phyloP scores from a whole-genome alignment of 441 rosid genomes.

The Pelargonium citronellum region DNA sequence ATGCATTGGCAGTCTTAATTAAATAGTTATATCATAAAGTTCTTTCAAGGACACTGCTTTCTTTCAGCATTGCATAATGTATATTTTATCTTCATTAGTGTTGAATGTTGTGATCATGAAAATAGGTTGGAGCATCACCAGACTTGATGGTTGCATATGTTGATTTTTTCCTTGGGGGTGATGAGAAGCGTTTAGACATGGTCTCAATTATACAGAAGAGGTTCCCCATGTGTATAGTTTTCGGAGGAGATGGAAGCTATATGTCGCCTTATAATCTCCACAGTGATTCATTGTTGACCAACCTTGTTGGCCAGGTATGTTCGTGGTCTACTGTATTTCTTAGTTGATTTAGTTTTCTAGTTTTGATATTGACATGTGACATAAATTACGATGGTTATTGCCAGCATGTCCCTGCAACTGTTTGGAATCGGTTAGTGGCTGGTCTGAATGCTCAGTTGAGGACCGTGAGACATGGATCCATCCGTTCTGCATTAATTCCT shows the following conservation, averaged over 20 bases:
- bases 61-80: background rate
- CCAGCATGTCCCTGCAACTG: conserved; percentile 87
- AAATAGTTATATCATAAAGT: background rate
- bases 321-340: conserved; percentile 13
- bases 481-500: conserved; percentile 76
- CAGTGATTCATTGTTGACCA: conserved; percentile 69
- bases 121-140: conserved; percentile 93
- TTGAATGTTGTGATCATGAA: conserved; percentile 13
- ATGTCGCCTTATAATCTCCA: conserved; percentile 92
- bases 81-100: background rate
- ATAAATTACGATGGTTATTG: conserved; percentile 15
- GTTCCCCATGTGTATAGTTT: conserved; percentile 93
- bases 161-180: conserved; percentile 97
- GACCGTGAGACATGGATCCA: conserved; percentile 84
- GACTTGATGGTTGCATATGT: conserved; percentile 93
- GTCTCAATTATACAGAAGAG: conserved; percentile 82
- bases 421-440: conserved; percentile 91
- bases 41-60: background rate
- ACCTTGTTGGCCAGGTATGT: conserved; percentile 90
- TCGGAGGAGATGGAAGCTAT: conserved; percentile 97
- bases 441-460: conserved; percentile 95
- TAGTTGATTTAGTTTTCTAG: conserved; percentile 6
- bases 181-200: conserved; percentile 93
- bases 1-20: background rate
- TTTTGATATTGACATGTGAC: conserved; percentile 18